Base-by-base conservation (phyloP, 345 rosid genomes). In the Salix suchowensis region DNA sequence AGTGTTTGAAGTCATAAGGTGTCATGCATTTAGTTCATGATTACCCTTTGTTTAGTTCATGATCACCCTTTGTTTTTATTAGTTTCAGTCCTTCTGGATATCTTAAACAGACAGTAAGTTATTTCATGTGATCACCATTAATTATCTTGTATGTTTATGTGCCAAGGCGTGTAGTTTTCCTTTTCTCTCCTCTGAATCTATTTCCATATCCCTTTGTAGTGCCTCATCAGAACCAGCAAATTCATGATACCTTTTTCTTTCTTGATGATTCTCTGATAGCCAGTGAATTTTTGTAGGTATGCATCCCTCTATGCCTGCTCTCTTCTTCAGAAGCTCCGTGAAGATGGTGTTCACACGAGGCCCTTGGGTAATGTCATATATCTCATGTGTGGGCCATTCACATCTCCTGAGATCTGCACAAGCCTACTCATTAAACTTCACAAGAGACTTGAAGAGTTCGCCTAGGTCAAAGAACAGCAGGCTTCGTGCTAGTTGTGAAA, bases 321-420 rank as follows among this genome's bases (percentile, higher is more conserved):
- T 32, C 97, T 96, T 67, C 72, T 96, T 65, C 81, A 73, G 81
- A 84, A 86, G 89, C 95, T 93, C 76, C 87, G 90, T 0, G 88
- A 86, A 74, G 99, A 91, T 66, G 95, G 96, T 9, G 76, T 96
- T 70, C 89, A 89, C 89, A 80, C 73, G 86, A 88, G 97, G 65
- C 97, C 98, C 66, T 87, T 96, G 26, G 99, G 99, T 46, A 91
- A 91, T 82, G 96, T 93, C 24, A 83, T 96, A 18, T 96, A 96
- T 79, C 87, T 96, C 79, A 89, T 96, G 91, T 93, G 93, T 71
- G 93, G 96, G 1, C 98, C 99, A 70, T 92, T 93, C 76, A 89
- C 97, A 14, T 74, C 92, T 52, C 90, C 98, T 7, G 83, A 86
- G 52, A 78, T 76, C 74, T 96, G 98, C 89, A 66, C 67, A n/a